Percentiles rank a stretch among this genome's conserved stretches.
Evolutionary conservation across 371 early-diverging fungal genomes (phyloP).

Genomic region (Sporodiniella umbellata): DNA sequence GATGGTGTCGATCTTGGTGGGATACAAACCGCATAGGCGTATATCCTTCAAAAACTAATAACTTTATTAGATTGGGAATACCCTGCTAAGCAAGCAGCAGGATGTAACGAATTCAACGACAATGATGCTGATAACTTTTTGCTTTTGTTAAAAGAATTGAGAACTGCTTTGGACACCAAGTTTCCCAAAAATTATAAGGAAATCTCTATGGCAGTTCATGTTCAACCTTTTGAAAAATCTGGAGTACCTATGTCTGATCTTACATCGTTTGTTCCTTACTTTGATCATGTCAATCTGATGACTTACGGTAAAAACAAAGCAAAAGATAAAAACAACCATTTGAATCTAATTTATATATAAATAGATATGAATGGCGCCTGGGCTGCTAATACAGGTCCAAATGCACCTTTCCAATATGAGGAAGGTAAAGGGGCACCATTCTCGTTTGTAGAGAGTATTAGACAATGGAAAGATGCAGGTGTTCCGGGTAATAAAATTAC

Average conservation of each 20-base stretch:
- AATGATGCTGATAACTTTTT: slow-evolving; percentile 55
- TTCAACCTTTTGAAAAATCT: slow-evolving; percentile 54
- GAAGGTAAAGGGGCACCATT: slow-evolving; percentile 46
- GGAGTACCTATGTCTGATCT: slow-evolving; percentile 54
- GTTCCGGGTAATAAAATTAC: slow-evolving; percentile 62
- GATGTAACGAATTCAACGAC: slow-evolving; percentile 58
- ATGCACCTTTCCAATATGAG: slow-evolving; percentile 55
- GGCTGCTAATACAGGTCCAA: slow-evolving; percentile 60
- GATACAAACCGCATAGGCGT: too few species aligned
- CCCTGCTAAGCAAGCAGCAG: slow-evolving; percentile 66
- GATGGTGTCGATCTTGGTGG: slow-evolving; percentile 56
- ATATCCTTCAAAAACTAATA: too few species aligned
- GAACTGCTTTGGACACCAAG: slow-evolving; percentile 54
- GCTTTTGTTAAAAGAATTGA: slow-evolving; percentile 54
- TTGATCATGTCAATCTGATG: slow-evolving; percentile 68
- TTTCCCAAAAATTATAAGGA: slow-evolving; percentile 56
- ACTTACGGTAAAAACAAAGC: slow-evolving; percentile 52
- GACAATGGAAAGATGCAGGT: slow-evolving; percentile 59
- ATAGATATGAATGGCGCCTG: slow-evolving; percentile 62
- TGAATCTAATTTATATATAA: too few species aligned
- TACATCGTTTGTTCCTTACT: slow-evolving; percentile 53
- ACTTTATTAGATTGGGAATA: slow-evolving; percentile 65
- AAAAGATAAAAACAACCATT: too few species aligned
- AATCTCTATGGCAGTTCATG: slow-evolving; percentile 71
- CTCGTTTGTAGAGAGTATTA: slow-evolving; percentile 52